These are phyloP conservation scores for Lasiosphaeria hispida DNA, from an alignment of 495 filamentous ascomycete genomes.

Conservation along the genomic window DNA sequence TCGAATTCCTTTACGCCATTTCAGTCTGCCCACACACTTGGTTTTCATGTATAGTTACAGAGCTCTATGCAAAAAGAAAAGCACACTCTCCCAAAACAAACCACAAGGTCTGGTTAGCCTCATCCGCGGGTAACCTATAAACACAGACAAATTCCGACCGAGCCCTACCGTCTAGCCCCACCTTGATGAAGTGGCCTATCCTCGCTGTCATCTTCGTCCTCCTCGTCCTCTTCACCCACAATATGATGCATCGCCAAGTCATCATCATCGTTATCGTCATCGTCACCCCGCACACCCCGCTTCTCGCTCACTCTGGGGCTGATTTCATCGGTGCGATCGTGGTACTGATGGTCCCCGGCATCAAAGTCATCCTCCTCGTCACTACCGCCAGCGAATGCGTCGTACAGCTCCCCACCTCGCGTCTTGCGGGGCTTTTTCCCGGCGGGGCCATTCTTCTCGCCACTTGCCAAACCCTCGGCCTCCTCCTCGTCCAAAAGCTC, in stretches of 20 bases:
- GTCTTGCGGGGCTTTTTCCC: conserved; percentile 44
- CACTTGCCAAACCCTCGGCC: conserved; percentile 48
- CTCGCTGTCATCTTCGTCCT: conserved; percentile 21
- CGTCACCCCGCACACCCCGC: conserved; percentile 3
- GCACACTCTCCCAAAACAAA: too few species aligned
- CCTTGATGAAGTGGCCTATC: not conserved
- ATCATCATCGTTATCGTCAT: conserved; percentile 51
- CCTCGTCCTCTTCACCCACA: conserved; percentile 30
- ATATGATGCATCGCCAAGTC: conserved; percentile 31
- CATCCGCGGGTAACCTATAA: too few species aligned
- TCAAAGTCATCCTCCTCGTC: conserved; percentile 42
- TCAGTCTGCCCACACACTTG: too few species aligned
- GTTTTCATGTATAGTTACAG: too few species aligned
- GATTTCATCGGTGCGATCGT: conserved; percentile 20
- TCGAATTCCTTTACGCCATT: too few species aligned
- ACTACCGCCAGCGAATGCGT: conserved; percentile 80
- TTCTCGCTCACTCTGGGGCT: conserved; percentile 22
- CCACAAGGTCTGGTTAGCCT: too few species aligned
- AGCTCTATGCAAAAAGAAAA: too few species aligned
- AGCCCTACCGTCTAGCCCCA: conserved; percentile 3
- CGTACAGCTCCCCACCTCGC: conserved; percentile 82
- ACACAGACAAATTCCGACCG: too few species aligned
- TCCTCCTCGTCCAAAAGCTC: conserved; percentile 87
- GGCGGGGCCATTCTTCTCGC: conserved; percentile 23
- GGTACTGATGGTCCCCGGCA: not conserved